Evolutionary conservation across 1,284 basidiomycete genomes (phyloP).

Genomic region (Sporisorium exsertum): DNA sequence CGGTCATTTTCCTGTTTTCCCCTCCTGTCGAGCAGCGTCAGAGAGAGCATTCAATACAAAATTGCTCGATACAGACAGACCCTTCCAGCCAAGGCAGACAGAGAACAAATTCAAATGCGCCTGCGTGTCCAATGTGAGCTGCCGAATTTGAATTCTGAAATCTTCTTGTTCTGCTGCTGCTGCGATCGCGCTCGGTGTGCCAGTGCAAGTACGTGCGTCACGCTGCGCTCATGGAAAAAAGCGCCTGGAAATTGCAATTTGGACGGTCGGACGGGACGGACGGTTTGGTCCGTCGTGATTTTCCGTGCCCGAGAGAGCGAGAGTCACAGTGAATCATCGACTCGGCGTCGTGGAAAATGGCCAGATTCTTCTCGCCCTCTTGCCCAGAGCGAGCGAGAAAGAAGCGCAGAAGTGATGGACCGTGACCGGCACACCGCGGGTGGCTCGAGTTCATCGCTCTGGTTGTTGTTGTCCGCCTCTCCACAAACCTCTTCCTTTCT

Average conservation of each 20-base stretch:
- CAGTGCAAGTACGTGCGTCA: conserved; percentile 30
- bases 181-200: not conserved
- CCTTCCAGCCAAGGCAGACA: not conserved
- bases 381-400: not conserved
- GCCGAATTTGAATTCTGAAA: not conserved
- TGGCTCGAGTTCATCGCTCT: not conserved
- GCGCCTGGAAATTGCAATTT: not conserved
- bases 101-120: not conserved
- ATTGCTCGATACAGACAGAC: too few relatives aligned
- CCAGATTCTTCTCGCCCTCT: conserved; percentile 18
- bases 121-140: conserved; percentile 9
- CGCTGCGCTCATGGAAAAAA: not conserved
- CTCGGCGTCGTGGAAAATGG: conserved; percentile 3
- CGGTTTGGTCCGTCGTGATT: conserved; percentile 2
- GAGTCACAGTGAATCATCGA: not conserved
- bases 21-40: too few relatives aligned
- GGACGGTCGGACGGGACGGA: not conserved
- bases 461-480: conserved; percentile 9
- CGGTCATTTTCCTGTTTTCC: conserved; percentile 5
- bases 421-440: conserved; percentile 7
- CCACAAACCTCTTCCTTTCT: conserved; percentile 10
- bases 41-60: not conserved
- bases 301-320: not conserved
- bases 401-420: not conserved
- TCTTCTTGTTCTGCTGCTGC: too few relatives aligned